Base-by-base conservation (phyloP, 495 filamentous ascomycete species). In the Annulohypoxylon moriforme region DNA sequence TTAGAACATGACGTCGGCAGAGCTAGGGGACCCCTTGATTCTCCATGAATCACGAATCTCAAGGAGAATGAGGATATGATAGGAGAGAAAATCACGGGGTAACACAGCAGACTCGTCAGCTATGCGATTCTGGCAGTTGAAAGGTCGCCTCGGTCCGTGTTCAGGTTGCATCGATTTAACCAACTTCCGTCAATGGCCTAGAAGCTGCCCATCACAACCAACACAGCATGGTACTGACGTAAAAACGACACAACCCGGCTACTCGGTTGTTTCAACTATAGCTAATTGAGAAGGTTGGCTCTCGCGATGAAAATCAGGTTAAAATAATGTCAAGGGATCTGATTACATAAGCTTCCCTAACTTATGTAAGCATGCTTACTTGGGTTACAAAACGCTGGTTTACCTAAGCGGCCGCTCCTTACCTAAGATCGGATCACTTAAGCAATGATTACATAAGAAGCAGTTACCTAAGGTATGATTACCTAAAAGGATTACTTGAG, bases 131-230 rank as follows among this genome's bases (percentile, higher is more conserved):
- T 25, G 18, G 46, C 34, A 68, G 46, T 47, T 68, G 58, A 62
- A 57, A 69, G 60, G 53, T 8, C 14, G 29, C n/a, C 55, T 60
- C 55, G 61, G 55, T 20, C 55, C 36, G 55, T 25, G 46, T 47
- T 53, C 10, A 40, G 16, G 56, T 71, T 60, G 29, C 56, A 71
- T 71, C 20, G 22, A 40, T 44, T 33, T 56, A 61, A 60, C 18
- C 34, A 71, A 44, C 57, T 71, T 50, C 62, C 57, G 20, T 67
- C 63, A 61, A 67, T 6, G 61, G 68, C 49, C 38, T 58, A 47
- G 55, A 47, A 9, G 38, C 4, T 38, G 68, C 56, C n/a, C 42
- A 63, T 71, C 58, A 42, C 47, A 24, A n/a, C 11, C 22, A 52
- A 29, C n/a, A 13, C 24, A 4, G 47, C 10, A 29, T 10, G 1